phyloP scores from a whole-genome alignment of 2,329 filamentous ascomycete species.

The Fusarium sp. region DNA sequence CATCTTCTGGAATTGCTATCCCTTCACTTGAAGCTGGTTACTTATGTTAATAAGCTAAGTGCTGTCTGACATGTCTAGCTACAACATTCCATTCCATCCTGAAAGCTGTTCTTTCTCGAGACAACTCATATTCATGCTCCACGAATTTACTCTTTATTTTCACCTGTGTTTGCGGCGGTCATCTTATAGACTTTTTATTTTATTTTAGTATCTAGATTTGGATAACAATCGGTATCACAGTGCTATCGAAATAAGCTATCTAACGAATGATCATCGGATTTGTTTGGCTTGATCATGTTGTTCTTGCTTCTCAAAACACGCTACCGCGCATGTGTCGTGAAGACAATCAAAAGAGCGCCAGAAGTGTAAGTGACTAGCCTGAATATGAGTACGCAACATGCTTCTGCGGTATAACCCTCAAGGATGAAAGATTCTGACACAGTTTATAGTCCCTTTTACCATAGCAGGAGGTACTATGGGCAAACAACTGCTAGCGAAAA shows the following conservation, averaged over 20 bases:
- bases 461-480: not conserved
- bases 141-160: not conserved
- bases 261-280: not conserved
- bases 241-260: rapidly evolving
- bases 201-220: rapidly evolving
- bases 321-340: too few species aligned
- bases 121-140: rapidly evolving
- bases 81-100: not conserved
- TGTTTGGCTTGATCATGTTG: not conserved
- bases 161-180: too few species aligned
- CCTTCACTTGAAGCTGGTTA: rapidly evolving
- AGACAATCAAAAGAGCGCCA: not conserved
- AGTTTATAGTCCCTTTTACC: not conserved
- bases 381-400: not conserved
- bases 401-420: rapidly evolving
- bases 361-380: not conserved
- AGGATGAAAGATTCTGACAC: not conserved
- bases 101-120: not conserved
- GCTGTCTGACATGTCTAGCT: not conserved
- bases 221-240: rapidly evolving
- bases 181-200: not conserved
- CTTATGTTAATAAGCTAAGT: not conserved
- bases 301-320: not conserved
- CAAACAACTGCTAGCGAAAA: not conserved
- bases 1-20: not conserved